Base-by-base conservation (phyloP, 192 early-diverging fungal species). In the Mortierella antarctica region DNA sequence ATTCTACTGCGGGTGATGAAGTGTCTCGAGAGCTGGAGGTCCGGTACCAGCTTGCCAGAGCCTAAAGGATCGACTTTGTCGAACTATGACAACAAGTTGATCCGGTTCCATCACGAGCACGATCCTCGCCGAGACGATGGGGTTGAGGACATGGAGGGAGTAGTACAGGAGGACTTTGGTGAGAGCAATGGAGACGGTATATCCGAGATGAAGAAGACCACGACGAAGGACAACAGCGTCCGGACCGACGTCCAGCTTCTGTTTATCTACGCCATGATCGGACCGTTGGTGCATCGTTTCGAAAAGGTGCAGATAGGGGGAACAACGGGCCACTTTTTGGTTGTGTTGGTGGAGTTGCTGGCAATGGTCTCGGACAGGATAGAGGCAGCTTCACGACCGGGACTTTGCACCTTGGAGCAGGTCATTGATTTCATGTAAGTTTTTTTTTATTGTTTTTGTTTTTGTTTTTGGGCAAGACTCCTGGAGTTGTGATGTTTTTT, bases 241-340 rank as follows among this genome's bases (percentile, higher is more conserved):
- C 57, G 69, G 15, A 90, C 92, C 1, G 93, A 95, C 72, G 85
- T 88, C 3, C 93, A 95, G 60, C 65, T 93, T 12, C 83, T 93
- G 31, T 95, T 93, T 59, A 71, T 93, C 49, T 92, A 92, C 63
- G 88, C 89, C 8, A 74, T 93, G 42, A 63, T 93, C 18, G 93
- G 93, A 6, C 93, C 93, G 3, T 77, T 90, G 17, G 75, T 93
- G 48, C 89, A 95, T 82, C 84, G 93, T 31, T 86, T 93, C 46
- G 93, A 91, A 62, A 86, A 88, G 47, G 56, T 88, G 14, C 81
- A 86, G 18, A 79, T 72, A 17, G 84, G 71, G 15, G 85, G 86
- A 12, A 71, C 85, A 40, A 85, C 50, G 15, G 70, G 69, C 7
- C 62, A 88, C 57, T 83, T 86, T 31, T 58, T 86, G 14, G 75